Percentiles rank a stretch among this genome's conserved stretches.
phyloP scores from a whole-genome alignment of 768 basidiomycete genomes.

The Mycena maculata region DNA sequence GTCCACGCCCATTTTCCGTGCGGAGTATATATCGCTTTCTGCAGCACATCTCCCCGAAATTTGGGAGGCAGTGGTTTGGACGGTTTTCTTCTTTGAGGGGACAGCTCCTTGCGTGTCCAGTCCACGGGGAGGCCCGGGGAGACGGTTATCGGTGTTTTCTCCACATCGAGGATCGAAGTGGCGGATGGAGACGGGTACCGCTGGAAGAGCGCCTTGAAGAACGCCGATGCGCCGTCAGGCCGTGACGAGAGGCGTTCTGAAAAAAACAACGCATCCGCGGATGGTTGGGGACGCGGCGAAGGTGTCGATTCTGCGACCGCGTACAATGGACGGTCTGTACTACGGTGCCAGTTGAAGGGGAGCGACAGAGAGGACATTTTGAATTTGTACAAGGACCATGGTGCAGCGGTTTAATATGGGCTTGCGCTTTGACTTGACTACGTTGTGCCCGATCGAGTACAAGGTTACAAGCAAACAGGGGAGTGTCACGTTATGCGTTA shows the following conservation, averaged over 20 bases:
- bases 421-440: conserved; percentile 1
- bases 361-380: conserved; percentile 11
- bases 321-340: conserved; percentile 15
- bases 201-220: conserved; percentile 24
- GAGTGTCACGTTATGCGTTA: not conserved
- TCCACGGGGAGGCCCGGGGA: conserved; percentile 18
- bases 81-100: not conserved
- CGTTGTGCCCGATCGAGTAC: conserved; percentile 27
- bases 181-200: conserved; percentile 8
- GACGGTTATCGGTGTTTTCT: not conserved
- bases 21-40: conserved; percentile 32
- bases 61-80: conserved; percentile 10
- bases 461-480: conserved; percentile 5
- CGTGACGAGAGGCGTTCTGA: conserved; percentile 14
- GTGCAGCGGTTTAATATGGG: conserved; percentile 11
- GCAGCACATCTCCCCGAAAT: conserved; percentile 3
- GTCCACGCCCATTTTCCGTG: conserved; percentile 37
- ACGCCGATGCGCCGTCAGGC: conserved; percentile 9
- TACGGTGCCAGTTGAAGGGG: conserved; percentile 12
- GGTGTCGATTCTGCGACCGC: not conserved
- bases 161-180: not conserved
- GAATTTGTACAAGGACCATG: not conserved
- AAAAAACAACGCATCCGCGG: not conserved
- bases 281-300: not conserved
- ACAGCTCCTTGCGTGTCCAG: conserved; percentile 9